A percentile compares a stretch with the other conserved stretches of the same genome.
phyloP scores from a whole-genome alignment of 2,329 filamentous ascomycete species.

The Fusarium marasasianum region DNA sequence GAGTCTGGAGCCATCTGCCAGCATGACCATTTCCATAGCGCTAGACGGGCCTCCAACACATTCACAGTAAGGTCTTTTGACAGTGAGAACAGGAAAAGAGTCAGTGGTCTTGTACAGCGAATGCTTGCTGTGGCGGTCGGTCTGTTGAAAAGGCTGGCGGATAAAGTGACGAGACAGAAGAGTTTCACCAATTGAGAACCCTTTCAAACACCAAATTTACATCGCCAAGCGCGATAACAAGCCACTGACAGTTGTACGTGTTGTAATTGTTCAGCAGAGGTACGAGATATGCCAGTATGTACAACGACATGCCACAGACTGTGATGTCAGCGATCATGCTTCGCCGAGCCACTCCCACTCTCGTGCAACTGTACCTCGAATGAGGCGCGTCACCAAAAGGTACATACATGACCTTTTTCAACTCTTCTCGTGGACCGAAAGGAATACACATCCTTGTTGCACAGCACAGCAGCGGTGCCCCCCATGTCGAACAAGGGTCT shows the following conservation, averaged over 20 bases:
- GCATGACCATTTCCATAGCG: slow-evolving; percentile 30
- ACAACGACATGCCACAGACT: neutral
- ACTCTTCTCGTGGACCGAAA: neutral
- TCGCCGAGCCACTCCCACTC: slow-evolving; percentile 4
- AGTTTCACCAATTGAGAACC: slow-evolving; percentile 23
- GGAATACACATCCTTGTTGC: neutral
- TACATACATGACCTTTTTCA: slow-evolving; percentile 16
- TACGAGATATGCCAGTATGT: slow-evolving; percentile 1
- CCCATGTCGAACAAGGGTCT: slow-evolving; percentile 38
- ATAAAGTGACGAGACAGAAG: slow-evolving; percentile 8
- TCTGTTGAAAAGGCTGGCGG: slow-evolving; percentile 5
- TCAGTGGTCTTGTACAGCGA: neutral
- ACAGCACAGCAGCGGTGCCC: slow-evolving; percentile 17
- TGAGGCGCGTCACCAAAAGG: slow-evolving; percentile 24
- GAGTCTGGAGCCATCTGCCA: slow-evolving; percentile 33
- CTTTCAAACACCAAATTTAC: neutral
- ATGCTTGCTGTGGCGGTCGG: slow-evolving; percentile 13
- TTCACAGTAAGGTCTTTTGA: slow-evolving; percentile 13
- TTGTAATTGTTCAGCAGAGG: neutral
- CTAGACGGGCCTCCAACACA: slow-evolving; percentile 28
- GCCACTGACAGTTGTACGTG: neutral
- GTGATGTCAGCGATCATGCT: slow-evolving; percentile 42
- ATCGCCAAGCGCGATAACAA: slow-evolving; percentile 13
- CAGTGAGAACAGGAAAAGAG: slow-evolving; percentile 7
- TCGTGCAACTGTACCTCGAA: slow-evolving; percentile 14